A percentile compares a stretch with the other conserved stretches of the same genome.
Conservation (phyloP, 805 yeast species). For the Lipomyces lipofer region DNA sequence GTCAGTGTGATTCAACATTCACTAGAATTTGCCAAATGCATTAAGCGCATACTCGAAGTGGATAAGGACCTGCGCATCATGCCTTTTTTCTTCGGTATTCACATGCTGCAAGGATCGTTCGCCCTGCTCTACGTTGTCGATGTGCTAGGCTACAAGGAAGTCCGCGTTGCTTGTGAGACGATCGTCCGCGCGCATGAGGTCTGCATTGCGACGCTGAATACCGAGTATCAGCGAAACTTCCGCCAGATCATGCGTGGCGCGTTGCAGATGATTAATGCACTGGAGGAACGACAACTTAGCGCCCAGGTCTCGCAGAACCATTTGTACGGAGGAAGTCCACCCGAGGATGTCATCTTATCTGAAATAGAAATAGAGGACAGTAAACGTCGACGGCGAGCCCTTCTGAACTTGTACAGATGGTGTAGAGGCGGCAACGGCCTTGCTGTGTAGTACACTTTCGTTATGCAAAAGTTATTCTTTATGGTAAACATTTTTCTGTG, state of each 20-base stretch:
- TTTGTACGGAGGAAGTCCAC: slow-evolving; percentile 25
- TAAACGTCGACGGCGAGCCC: slow-evolving; percentile 37
- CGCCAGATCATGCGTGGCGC: slow-evolving; percentile 38
- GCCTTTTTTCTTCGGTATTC: slow-evolving; percentile 39
- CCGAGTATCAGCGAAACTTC: slow-evolving; percentile 38
- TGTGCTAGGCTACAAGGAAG: slow-evolving; percentile 33
- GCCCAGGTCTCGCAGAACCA: slow-evolving; percentile 23
- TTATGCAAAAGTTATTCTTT: neutral
- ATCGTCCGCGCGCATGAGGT: slow-evolving; percentile 39
- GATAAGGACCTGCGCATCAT: slow-evolving; percentile 36
- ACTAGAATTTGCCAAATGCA: slow-evolving; percentile 34
- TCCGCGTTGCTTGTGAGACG: slow-evolving; percentile 37
- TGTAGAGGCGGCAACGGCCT: slow-evolving; percentile 42
- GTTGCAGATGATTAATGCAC: slow-evolving; percentile 33
- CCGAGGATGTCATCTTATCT: slow-evolving; percentile 32
- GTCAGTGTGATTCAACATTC: slow-evolving; percentile 34
- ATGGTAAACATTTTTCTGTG: neutral
- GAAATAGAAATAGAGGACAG: slow-evolving; percentile 33
- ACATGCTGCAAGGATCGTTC: slow-evolving; percentile 37
- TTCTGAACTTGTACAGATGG: slow-evolving; percentile 43
- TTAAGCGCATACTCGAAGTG: slow-evolving; percentile 34
- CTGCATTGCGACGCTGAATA: slow-evolving; percentile 37
- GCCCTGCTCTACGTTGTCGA: slow-evolving; percentile 35
- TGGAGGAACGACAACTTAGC: slow-evolving; percentile 21
- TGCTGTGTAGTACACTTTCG: slow-evolving; percentile 34